A percentile compares a stretch with the other conserved stretches of the same genome.
These are phyloP conservation scores for Teratosphaeria zuluensis DNA, from an alignment of 2,329 filamentous ascomycete species.

Conservation along the genomic window DNA sequence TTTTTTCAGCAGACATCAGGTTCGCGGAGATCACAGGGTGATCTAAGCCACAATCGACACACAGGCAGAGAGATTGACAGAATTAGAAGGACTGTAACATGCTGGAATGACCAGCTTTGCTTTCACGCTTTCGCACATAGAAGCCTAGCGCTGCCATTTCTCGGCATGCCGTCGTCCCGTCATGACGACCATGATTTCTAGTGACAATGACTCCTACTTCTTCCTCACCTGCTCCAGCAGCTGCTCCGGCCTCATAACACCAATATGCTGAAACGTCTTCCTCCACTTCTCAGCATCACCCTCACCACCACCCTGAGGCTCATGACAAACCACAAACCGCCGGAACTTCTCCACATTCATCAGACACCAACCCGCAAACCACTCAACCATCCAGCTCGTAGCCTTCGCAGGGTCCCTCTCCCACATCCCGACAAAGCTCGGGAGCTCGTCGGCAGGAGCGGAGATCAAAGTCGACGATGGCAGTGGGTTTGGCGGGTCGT, in stretches of 20 bases:
- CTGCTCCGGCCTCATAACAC: constrained; percentile 5
- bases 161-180: neutral
- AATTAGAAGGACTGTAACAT: neutral
- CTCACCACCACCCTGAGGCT: constrained; percentile 6
- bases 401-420: constrained; percentile 16
- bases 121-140: neutral
- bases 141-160: neutral
- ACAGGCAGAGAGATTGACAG: neutral
- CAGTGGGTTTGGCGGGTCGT: constrained; percentile 8
- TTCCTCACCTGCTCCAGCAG: neutral
- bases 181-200: neutral
- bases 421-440: constrained; percentile 14
- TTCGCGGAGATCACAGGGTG: neutral
- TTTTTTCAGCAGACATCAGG: neutral
- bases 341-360: constrained; percentile 15
- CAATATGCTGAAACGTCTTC: constrained; percentile 19
- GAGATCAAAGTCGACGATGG: constrained; percentile 15
- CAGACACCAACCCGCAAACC: constrained; percentile 24
- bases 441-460: constrained; percentile 12
- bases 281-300: constrained; percentile 17
- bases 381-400: constrained; percentile 22
- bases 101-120: neutral
- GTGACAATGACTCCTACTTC: neutral
- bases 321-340: constrained; percentile 22
- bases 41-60: too few species aligned